Evolutionary conservation across 192 early-diverging fungal genomes (phyloP).

Genomic region (Funneliformis mosseae): DNA sequence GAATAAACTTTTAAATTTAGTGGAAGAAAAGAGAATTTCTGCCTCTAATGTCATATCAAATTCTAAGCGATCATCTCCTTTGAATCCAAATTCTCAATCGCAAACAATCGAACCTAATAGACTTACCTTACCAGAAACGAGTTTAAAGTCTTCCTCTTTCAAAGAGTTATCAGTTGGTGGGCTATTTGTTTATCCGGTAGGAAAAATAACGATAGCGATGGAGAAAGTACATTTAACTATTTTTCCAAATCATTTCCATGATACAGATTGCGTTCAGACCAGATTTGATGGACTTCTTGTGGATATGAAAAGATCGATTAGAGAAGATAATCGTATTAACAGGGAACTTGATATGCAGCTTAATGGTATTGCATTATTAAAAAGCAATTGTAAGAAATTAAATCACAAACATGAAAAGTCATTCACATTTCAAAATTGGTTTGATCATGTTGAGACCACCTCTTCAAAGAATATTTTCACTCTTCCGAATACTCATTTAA

Average conservation of each 20-base stretch:
- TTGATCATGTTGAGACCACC: conserved; percentile 30
- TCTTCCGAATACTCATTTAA: conserved; percentile 45
- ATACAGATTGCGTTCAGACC: conserved; percentile 48
- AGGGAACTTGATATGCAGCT: conserved; percentile 38
- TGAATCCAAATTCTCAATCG: not conserved
- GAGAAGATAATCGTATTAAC: not conserved
- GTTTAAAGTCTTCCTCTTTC: not conserved
- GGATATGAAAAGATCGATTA: conserved; percentile 21
- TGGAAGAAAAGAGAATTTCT: conserved; percentile 57
- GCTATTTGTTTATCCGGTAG: conserved; percentile 25
- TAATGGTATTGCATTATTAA: conserved; percentile 37
- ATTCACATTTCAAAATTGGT: conserved; percentile 29
- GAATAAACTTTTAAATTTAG: conserved; percentile 45
- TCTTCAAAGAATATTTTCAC: conserved; percentile 42
- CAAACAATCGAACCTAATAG: not conserved
- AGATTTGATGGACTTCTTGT: conserved; percentile 26
- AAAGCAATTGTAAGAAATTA: conserved; percentile 39
- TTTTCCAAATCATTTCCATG: conserved; percentile 50
- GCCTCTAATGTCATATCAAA: conserved; percentile 20
- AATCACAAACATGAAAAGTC: conserved; percentile 19
- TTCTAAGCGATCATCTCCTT: not conserved
- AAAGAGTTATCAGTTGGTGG: conserved; percentile 21
- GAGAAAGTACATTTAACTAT: conserved; percentile 38
- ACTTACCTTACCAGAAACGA: not conserved
- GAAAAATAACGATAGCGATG: conserved; percentile 36